phyloP scores from a whole-genome alignment of 768 basidiomycete species.

The Termitomyces sp. region DNA sequence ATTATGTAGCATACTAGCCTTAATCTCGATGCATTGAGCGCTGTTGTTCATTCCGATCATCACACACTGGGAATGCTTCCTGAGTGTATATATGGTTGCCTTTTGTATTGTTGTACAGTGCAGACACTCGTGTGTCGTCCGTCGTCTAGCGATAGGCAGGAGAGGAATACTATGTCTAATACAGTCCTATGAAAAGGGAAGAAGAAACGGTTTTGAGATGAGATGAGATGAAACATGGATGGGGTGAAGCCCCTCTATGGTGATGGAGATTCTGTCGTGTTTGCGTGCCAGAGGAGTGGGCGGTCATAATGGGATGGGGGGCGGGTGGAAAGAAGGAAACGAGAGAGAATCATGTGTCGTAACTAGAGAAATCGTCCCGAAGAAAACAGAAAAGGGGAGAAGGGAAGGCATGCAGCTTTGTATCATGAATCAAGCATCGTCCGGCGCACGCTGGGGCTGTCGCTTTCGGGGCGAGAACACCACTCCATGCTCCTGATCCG shows the following conservation, averaged over 20 bases:
- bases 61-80: too few relatives aligned
- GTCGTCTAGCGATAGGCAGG: constrained; percentile 12
- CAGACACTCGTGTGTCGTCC: constrained; percentile 12
- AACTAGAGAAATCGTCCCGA: background rate
- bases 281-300: background rate
- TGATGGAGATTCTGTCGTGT: background rate
- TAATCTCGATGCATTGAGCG: background rate
- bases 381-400: background rate
- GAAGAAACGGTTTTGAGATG: background rate
- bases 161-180: constrained; percentile 18
- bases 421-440: background rate
- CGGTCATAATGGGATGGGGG: background rate
- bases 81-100: constrained; percentile 8
- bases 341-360: background rate
- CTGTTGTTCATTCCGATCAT: constrained; percentile 1
- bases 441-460: background rate
- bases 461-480: constrained; percentile 25
- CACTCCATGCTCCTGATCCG: constrained; percentile 18
- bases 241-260: background rate
- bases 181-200: constrained; percentile 3
- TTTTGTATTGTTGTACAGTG: constrained; percentile 21
- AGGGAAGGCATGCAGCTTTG: too few relatives aligned
- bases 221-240: background rate
- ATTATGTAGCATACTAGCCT: constrained; percentile 1
- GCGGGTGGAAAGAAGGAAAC: too few relatives aligned